Percentiles rank a stretch among this genome's conserved stretches.
These are phyloP conservation scores for Dacryopinax primogenitus DNA, from an alignment of 768 basidiomycete genomes.

Conservation along the genomic window DNA sequence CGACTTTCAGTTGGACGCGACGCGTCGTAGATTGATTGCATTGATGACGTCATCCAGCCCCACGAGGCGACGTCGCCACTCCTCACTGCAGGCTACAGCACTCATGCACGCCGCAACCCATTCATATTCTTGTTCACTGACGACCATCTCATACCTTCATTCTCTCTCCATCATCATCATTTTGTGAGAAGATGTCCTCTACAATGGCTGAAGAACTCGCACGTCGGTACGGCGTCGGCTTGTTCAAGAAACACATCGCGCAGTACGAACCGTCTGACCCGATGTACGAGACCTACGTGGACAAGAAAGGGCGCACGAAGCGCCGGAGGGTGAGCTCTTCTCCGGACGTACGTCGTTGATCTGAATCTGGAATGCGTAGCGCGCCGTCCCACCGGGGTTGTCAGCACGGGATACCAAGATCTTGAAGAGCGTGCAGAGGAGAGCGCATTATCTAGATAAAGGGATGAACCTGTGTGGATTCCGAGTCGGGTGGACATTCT, in stretches of 20 bases:
- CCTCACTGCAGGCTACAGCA: too few relatives aligned
- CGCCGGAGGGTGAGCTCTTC: constrained; percentile 40
- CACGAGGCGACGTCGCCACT: too few relatives aligned
- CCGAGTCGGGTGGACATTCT: constrained; percentile 75
- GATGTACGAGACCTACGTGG: constrained; percentile 51
- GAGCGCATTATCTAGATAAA: constrained; percentile 66
- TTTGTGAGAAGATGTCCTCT: neutral
- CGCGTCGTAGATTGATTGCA: too few relatives aligned
- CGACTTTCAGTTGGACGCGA: neutral
- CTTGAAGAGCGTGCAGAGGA: constrained; percentile 55
- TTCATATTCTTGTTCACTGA: too few relatives aligned
- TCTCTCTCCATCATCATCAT: too few relatives aligned
- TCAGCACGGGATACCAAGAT: constrained; percentile 62
- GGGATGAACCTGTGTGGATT: constrained; percentile 68
- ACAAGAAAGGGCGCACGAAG: constrained; percentile 43
- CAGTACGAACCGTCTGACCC: constrained; percentile 53
- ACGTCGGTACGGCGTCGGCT: constrained; percentile 10
- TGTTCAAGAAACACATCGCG: constrained; percentile 53
- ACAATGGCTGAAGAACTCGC: neutral
- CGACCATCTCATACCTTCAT: neutral
- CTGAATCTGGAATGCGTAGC: constrained; percentile 30
- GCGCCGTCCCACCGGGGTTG: constrained; percentile 60
- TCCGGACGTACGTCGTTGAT: neutral
- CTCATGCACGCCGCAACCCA: too few relatives aligned
- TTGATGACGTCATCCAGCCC: too few relatives aligned